Base-by-base conservation (phyloP, 106 monocot genomes). In the Dendrobium nobile region DNA sequence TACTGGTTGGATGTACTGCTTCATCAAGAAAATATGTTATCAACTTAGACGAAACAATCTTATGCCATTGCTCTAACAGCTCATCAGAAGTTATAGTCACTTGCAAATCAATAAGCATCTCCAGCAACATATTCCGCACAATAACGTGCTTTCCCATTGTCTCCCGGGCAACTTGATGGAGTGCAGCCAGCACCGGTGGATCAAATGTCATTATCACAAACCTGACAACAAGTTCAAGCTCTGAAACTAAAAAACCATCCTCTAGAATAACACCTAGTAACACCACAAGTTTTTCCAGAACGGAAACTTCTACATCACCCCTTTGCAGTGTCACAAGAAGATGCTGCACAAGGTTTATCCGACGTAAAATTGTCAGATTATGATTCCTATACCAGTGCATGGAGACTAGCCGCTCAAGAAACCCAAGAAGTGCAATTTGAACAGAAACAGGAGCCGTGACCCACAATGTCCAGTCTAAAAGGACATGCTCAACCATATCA, bases 141-240 rank as follows among this genome's bases (percentile, higher is more conserved):
- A 99, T 99, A n/a, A 99, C 85, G 84, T 99, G 99, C 77, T 99
- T 99, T 75, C 99, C 99, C 99, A 99, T 99, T 5, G 87, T 77
- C 77, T 99, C 99, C 75, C 95, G 86, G 31, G 82, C 65, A 84
- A 93, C 81, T 51, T 83, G 84, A 85, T 86, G 82, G 61, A 78
- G 80, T 54, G 80, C 47, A 42, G 61, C 58, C 68, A 86, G 58
- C 54, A 84, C 87, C 75, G 99, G 95, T 19, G 99, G 95, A 78
- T 99, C 93, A 80, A 95, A 99, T 72, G 99, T 99, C 99, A 99
- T 99, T 31, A 95, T 93, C 48, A 99, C 91, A 87, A 99, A 99
- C 75, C 85, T 95, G 22, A 99, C 89, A 77, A 99, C 99, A 82
- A 93, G 88, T 83, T 99, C 95, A 75, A 99, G 80, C 79, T 99